Evolutionary conservation across 495 filamentous ascomycete genomes (phyloP), one percentile per base, ranked within the genome.

Genomic region (Xylaria grammica): DNA sequence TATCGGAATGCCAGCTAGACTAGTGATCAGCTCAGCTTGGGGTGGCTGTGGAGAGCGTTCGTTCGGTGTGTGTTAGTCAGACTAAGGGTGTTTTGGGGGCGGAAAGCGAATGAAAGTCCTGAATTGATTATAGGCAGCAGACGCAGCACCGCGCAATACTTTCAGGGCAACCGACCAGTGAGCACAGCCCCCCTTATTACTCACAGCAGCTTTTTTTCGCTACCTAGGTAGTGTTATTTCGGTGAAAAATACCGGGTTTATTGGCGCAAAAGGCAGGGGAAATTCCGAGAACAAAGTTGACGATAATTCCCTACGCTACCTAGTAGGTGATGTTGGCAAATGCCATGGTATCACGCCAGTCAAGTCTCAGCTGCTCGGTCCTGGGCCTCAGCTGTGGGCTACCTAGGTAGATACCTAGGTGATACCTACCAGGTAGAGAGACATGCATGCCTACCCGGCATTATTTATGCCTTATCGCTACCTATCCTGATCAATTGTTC

Each of bases 31-130:
- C 11, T 8, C 24, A 29, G 11, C 11, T 24, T 26, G 53, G 34
- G 32, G 56, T 59, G 56, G 56, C 56, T 59, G n/a, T n/a, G n/a
- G n/a, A n/a, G n/a, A n/a, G n/a, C n/a, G 4, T 26, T 1, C 13
- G 40, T 59, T 46, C 36, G 42, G 36, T 48, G 56, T 59, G 13
- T 22, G n/a, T n/a, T n/a, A n/a, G n/a, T n/a, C n/a, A n/a, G 27
- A 48, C 38, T 48, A 44, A 45, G 52, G n/a, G 8, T 29, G 1
- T 7, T 34, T 59, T n/a, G 42, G 56, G 56, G 56, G 22, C 2
- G 8, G 24, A 13, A 46, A 34, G 11, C 8, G 24, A 30, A 51
- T 24, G 45, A n/a, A n/a, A n/a, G n/a, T n/a, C n/a, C n/a, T n/a
- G n/a, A n/a, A n/a, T n/a, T n/a, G n/a, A n/a, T 42, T 42, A 15